Conservation (phyloP, 192 early-diverging fungal species). For the Backusella parvicylindrica region DNA sequence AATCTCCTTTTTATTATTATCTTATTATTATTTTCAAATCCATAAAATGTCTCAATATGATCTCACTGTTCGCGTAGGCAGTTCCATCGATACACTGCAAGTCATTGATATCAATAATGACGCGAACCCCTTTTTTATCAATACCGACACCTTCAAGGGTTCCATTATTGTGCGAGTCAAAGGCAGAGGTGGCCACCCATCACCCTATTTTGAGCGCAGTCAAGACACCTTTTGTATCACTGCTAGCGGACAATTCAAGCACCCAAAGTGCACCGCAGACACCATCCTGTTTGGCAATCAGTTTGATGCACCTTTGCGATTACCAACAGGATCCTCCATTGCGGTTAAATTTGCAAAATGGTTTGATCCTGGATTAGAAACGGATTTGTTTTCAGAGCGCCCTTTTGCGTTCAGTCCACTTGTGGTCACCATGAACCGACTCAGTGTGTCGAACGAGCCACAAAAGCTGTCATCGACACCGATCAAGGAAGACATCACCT, state of each 20-base stretch:
- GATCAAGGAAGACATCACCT: slow-evolving; percentile 23
- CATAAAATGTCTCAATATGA: not conserved
- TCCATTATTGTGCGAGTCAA: slow-evolving; percentile 62
- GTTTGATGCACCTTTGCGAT: slow-evolving; percentile 65
- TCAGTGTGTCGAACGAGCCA: slow-evolving; percentile 43
- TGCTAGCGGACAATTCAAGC: slow-evolving; percentile 69
- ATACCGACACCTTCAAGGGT: slow-evolving; percentile 61
- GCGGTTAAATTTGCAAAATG: slow-evolving; percentile 70
- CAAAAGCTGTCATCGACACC: slow-evolving; percentile 34
- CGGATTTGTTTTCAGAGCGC: slow-evolving; percentile 64
- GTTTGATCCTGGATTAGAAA: slow-evolving; percentile 74
- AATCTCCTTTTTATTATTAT: not conserved
- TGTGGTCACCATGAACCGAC: slow-evolving; percentile 71
- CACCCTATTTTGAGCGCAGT: slow-evolving; percentile 58
- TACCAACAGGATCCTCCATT: slow-evolving; percentile 67
- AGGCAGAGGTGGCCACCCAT: slow-evolving; percentile 14
- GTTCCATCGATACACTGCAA: slow-evolving; percentile 33
- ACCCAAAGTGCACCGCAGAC: slow-evolving; percentile 50
- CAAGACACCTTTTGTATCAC: slow-evolving; percentile 69
- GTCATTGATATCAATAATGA: slow-evolving; percentile 61
- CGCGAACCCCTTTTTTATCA: slow-evolving; percentile 54
- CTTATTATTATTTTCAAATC: not conserved
- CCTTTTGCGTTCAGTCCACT: slow-evolving; percentile 73
- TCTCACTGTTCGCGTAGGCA: slow-evolving; percentile 38
- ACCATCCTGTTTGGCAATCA: slow-evolving; percentile 76